These are phyloP conservation scores for Mentha longifolia DNA, from an alignment of 257 asterid genomes.

Conservation along the genomic window DNA sequence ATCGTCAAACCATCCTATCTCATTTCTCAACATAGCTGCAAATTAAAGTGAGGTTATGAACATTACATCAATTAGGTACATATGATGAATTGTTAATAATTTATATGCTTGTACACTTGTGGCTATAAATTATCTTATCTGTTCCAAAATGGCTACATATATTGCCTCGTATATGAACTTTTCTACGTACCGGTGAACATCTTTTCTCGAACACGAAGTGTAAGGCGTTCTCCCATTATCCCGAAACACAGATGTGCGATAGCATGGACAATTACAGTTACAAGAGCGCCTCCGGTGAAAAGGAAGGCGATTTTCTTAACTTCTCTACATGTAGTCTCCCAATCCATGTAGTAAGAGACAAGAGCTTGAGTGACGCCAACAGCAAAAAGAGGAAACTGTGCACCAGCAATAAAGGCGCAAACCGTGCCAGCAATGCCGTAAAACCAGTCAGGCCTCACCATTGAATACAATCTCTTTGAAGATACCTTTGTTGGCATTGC, in stretches of 20 bases:
- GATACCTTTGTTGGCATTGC: constrained; percentile 50
- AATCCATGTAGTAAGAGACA: constrained; percentile 95
- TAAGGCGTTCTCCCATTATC: constrained; percentile 91
- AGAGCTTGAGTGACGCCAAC: constrained; percentile 97
- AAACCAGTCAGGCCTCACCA: constrained; percentile 90
- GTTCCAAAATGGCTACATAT: too few relatives aligned
- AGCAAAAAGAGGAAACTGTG: constrained; percentile 96
- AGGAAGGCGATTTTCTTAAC: constrained; percentile 82
- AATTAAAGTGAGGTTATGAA: too few relatives aligned
- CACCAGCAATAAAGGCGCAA: constrained; percentile 85
- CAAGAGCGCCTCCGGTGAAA: constrained; percentile 81
- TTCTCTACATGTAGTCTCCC: constrained; percentile 87
- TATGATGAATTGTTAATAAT: too few relatives aligned
- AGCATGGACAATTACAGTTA: constrained; percentile 79
- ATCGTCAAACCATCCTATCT: constrained; percentile 95
- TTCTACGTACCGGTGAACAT: constrained; percentile 90
- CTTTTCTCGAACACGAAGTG: constrained; percentile 86
- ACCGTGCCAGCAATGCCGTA: constrained; percentile 79
- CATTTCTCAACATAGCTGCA: constrained; percentile 96
- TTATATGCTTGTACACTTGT: too few relatives aligned
- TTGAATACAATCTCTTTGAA: constrained; percentile 67
- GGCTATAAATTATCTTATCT: too few relatives aligned
- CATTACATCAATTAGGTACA: too few relatives aligned
- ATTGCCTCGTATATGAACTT: too few relatives aligned
- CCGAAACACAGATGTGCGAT: constrained; percentile 83